Evolutionary conservation across 2,329 filamentous ascomycete genomes (phyloP), one percentile per base, ranked within the genome.

Genomic region (Paracorniculantispora psalliotae): DNA sequence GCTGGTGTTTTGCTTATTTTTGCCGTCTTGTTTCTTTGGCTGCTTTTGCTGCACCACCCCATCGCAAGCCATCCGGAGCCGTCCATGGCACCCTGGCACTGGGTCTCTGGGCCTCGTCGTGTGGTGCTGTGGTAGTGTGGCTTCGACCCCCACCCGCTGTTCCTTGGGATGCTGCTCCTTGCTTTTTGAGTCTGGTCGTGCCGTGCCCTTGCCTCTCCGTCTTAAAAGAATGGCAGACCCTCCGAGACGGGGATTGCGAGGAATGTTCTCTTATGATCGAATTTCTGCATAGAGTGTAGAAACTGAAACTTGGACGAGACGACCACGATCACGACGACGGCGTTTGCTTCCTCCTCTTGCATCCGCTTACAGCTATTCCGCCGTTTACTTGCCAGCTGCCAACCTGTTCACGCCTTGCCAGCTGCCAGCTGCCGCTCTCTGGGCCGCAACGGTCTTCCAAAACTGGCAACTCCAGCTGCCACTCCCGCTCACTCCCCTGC

Each of bases 171-270:
- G 46, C 49, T 47, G 28, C 49, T 59, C 44, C 58, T 60, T 60
- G 59, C 59, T 57, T 60, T 60, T 60, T 53, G 54, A 37, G 43
- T 54, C 48, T 49, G 47, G 54, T 41, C 41, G 48, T 51, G 44
- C 28, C 19, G 26, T 53, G 60, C 58, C 56, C 59, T 53, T 48
- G 47, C 52, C 39, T 55, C 50, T 55, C 50, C 48, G 30, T 61
- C 52, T 52, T 57, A 60, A 56, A 60, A 60, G 59, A 57, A 57
- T 57, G 59, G 51, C 30, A 43, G 51, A 47, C 59, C 59, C 59
- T 60, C 59, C 37, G 41, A 30, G 4, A 57, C 33, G 53, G 37
- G 41, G 15, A 35, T 52, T 33, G 30, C 25, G 43, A 51, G 46
- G 39, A 55, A 48, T 52, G 46, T 30, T 52, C 53, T 60, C 35